Base-by-base conservation (phyloP, 805 yeast genomes). In the Ascoidea asiatica region DNA sequence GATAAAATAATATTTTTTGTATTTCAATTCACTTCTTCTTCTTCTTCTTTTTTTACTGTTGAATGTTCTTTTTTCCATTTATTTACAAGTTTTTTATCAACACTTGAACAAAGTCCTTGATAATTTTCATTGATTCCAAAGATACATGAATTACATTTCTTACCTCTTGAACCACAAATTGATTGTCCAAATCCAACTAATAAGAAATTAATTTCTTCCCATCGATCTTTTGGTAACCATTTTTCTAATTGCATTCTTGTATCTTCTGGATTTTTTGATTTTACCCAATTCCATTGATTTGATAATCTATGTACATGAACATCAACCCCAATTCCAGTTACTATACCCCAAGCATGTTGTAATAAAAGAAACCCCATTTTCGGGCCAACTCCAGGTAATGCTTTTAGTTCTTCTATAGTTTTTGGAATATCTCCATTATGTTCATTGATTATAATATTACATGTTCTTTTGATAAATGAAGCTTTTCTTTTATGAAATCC, bases 121-220 rank as follows among this genome's bases (percentile, higher is more conserved):
- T 29, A 29, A 8, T 29, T 29, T 29, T 29, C 35, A 11, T 29
- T 15, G 35, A 56, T 61, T 15, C 73, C 75, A 53, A 80, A 61
- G 3, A 72, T 55, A 53, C 96, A 87, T 5, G 80, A 51, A 54
- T 81, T 89, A 60, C 96, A 87, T 48, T 81, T 69, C 41, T 69
- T 62, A 4, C 79, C 78, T 44, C 80, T 69, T 0, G 95, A 83
- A 7, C 77, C 71, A 57, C 97, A 89, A 2, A 89, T 72, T 0
- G 81, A 79, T 59, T 89, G 97, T 11, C 97, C 97, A 66, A 88
- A 89, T 4, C 97, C 97, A 6, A 89, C 97, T 5, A 90, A 60
- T 7, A 82, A 59, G 1, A 95, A 95, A 57, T 89, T 89, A 38
- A 90, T 77, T 46, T 85, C 95, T 8, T 69, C 66, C 97, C 97